Percentiles rank a stretch among this genome's conserved stretches.
Conservation (phyloP, 2,329 filamentous ascomycete species). For the Cercospora brassicicola region DNA sequence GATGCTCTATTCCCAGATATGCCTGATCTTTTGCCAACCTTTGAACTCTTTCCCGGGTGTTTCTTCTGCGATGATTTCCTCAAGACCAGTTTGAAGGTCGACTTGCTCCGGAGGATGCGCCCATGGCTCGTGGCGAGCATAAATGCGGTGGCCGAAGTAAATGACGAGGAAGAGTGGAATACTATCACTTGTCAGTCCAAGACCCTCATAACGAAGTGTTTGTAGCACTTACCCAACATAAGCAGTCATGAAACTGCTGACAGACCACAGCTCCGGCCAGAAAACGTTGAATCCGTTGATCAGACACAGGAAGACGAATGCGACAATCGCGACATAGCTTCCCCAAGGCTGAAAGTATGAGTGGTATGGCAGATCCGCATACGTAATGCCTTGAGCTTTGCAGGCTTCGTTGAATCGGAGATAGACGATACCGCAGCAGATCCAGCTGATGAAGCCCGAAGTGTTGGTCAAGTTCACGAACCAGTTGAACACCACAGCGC, state of each 20-base stretch:
- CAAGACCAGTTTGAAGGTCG: constrained; percentile 52
- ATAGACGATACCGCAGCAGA: constrained; percentile 57
- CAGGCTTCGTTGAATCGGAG: constrained; percentile 62
- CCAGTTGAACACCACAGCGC: constrained; percentile 61
- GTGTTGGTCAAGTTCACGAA: constrained; percentile 68
- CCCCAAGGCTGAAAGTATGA: constrained; percentile 63
- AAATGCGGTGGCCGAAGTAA: constrained; percentile 56
- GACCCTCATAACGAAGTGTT: neutral
- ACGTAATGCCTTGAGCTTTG: constrained; percentile 52
- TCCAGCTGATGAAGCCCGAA: constrained; percentile 57
- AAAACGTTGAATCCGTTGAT: constrained; percentile 78
- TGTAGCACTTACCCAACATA: constrained; percentile 49
- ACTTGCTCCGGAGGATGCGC: constrained; percentile 51
- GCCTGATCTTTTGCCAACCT: constrained; percentile 41
- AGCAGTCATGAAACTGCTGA: constrained; percentile 63
- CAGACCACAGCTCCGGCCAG: constrained; percentile 64
- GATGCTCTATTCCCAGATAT: constrained; percentile 24
- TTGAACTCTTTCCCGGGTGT: constrained; percentile 33
- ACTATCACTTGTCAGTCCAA: constrained; percentile 39
- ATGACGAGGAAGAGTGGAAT: constrained; percentile 61
- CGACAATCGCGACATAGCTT: constrained; percentile 59
- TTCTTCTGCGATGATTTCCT: constrained; percentile 38
- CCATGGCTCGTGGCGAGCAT: constrained; percentile 53
- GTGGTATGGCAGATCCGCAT: constrained; percentile 52
- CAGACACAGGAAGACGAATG: constrained; percentile 63